A percentile compares a stretch with the other conserved stretches of the same genome.
phyloP scores from a whole-genome alignment of 805 yeast species.

The Candida hispaniensis region DNA sequence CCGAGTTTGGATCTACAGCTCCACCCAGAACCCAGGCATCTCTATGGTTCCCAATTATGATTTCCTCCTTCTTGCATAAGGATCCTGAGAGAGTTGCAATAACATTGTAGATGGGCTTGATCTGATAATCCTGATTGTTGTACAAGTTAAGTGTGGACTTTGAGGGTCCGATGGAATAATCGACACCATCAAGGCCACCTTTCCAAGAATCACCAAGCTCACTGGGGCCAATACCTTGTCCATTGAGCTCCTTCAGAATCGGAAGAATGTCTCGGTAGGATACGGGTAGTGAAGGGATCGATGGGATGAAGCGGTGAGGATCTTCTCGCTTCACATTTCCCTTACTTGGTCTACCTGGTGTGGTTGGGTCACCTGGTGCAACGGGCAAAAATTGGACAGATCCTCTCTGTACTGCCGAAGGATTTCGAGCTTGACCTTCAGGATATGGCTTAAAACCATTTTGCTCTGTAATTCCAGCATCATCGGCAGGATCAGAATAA shows the following conservation, averaged over 20 bases:
- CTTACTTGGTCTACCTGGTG: constrained; percentile 56
- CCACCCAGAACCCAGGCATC: constrained; percentile 77
- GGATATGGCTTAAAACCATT: constrained; percentile 62
- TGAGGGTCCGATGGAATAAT: constrained; percentile 46
- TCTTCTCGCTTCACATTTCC: constrained; percentile 40
- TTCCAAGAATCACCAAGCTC: constrained; percentile 37
- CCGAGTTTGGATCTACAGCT: constrained; percentile 71
- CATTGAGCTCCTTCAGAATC: constrained; percentile 47
- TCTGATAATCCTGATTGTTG: constrained; percentile 51
- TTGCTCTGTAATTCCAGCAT: constrained; percentile 36
- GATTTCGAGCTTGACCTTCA: constrained; percentile 66
- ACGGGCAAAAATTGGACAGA: constrained; percentile 52
- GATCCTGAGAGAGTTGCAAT: constrained; percentile 51
- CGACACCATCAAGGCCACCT: constrained; percentile 36
- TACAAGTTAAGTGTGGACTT: constrained; percentile 40
- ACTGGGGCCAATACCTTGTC: constrained; percentile 38
- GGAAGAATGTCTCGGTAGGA: constrained; percentile 54
- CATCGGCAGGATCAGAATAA: constrained; percentile 61
- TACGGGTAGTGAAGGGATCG: constrained; percentile 62
- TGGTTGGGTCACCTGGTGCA: constrained; percentile 69
- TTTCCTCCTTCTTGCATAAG: constrained; percentile 38
- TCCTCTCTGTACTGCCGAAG: constrained; percentile 67
- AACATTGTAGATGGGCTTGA: constrained; percentile 52
- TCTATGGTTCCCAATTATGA: constrained; percentile 64
- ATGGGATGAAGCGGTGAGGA: constrained; percentile 44